These are phyloP conservation scores for Aspergillus ruber DNA, from an alignment of 2,329 filamentous ascomycete genomes.

Conservation along the genomic window DNA sequence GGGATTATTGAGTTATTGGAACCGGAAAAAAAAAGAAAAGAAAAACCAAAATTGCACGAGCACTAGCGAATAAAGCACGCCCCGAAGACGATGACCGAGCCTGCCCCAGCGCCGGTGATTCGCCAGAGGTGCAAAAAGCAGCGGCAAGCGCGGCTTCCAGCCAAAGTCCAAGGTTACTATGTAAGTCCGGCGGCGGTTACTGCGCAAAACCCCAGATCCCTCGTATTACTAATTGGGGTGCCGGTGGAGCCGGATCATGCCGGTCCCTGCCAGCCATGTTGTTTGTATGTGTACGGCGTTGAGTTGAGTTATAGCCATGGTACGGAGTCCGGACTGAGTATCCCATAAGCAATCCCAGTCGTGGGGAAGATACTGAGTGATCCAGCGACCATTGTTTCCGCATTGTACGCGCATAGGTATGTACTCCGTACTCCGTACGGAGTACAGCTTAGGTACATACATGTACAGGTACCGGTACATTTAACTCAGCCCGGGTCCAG, in stretches of 20 bases:
- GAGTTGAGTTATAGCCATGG: no score
- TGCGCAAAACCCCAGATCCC: slow-evolving; percentile 27
- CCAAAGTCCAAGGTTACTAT: slow-evolving; percentile 12
- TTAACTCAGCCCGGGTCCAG: no score
- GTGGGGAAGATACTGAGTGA: no score
- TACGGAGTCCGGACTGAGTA: no score
- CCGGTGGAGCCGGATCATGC: neutral
- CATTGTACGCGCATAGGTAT: neutral
- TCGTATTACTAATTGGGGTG: neutral
- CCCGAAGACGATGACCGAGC: neutral
- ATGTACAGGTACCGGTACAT: no score
- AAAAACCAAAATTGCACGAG: neutral
- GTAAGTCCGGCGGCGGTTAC: slow-evolving; percentile 20
- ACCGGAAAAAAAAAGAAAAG: neutral
- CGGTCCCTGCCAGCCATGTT: neutral
- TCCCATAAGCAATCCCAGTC: no score
- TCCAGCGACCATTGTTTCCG: no score
- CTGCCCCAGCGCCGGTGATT: neutral
- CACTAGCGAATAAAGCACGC: neutral
- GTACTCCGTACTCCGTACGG: neutral
- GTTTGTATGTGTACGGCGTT: no score
- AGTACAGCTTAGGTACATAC: no score
- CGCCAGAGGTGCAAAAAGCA: slow-evolving; percentile 1
- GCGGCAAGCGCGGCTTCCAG: slow-evolving; percentile 36
- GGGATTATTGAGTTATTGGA: neutral